Evolutionary conservation across 305 asterid species (phyloP).

Genomic region (Coffea humblotiana): DNA sequence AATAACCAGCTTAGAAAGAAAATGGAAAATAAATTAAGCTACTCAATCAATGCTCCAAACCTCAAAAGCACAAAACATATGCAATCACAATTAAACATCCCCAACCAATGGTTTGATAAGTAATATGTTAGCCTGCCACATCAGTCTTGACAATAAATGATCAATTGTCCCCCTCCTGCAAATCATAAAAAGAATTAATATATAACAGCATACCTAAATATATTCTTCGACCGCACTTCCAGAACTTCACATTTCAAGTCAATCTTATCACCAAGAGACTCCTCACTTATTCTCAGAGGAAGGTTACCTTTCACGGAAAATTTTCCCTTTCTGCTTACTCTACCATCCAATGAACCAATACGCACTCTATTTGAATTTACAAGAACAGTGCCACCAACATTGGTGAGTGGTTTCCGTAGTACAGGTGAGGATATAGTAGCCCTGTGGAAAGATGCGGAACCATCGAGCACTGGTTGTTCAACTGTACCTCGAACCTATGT

Average conservation of each 20-base stretch:
- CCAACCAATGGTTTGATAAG: not conserved
- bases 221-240: conserved; percentile 94
- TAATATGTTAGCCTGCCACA: not conserved
- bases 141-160: not conserved
- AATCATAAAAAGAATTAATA: not conserved
- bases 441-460: conserved; percentile 97
- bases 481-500: conserved; percentile 95
- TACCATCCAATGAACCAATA: conserved; percentile 87
- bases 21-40: not conserved
- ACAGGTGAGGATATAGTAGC: conserved; percentile 97
- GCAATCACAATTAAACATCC: not conserved
- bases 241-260: conserved; percentile 96
- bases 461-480: conserved; percentile 95
- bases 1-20: not conserved
- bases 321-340: conserved; percentile 95
- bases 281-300: conserved; percentile 74
- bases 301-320: conserved; percentile 84
- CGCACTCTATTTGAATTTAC: conserved; percentile 86
- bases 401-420: conserved; percentile 85
- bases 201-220: conserved; percentile 59
- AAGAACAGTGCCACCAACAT: conserved; percentile 89
- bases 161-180: not conserved
- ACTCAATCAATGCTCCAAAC: not conserved
- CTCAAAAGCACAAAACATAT: not conserved
- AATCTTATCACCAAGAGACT: conserved; percentile 75